Evolutionary conservation across 1,284 basidiomycete species (phyloP).

Genomic region (Pascua guehoae): DNA sequence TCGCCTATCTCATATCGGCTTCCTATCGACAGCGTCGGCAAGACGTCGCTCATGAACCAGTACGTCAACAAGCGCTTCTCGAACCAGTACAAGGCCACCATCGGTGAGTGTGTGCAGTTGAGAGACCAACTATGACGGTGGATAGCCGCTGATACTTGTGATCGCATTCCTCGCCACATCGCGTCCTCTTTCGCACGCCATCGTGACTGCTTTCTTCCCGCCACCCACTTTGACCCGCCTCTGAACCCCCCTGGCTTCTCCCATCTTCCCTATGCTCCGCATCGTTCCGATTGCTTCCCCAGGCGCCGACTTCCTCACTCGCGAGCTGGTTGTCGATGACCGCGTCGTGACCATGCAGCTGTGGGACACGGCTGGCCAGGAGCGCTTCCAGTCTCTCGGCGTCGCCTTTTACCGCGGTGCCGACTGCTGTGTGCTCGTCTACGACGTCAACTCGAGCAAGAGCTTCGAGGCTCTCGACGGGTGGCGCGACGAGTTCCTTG

Average conservation of each 20-base stretch:
- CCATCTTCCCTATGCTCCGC: not conserved
- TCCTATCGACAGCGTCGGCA: constrained; percentile 71
- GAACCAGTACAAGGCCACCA: constrained; percentile 98
- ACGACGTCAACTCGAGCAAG: constrained; percentile 98
- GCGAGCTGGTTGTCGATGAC: constrained; percentile 98
- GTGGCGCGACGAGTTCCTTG: constrained; percentile 96
- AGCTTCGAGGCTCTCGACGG: constrained; percentile 94
- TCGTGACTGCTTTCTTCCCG: not conserved
- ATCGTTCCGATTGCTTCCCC: constrained; percentile 29
- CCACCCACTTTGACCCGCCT: not conserved
- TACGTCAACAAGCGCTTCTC: constrained; percentile 99
- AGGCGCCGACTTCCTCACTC: constrained; percentile 70
- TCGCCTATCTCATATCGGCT: not conserved
- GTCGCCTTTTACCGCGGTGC: constrained; percentile 99
- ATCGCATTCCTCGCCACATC: not conserved
- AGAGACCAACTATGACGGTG: not conserved
- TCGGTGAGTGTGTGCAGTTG: constrained; percentile 56
- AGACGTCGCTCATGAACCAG: constrained; percentile 99
- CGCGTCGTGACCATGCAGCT: constrained; percentile 98
- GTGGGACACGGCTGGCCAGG: constrained; percentile 99
- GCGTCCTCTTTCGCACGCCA: not conserved
- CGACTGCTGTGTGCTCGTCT: constrained; percentile 98
- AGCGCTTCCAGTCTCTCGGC: constrained; percentile 97
- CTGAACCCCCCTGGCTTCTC: not conserved
- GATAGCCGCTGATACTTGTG: not conserved